phyloP scores from a whole-genome alignment of 2,329 filamentous ascomycete genomes.

The Diaporthe amygdali region DNA sequence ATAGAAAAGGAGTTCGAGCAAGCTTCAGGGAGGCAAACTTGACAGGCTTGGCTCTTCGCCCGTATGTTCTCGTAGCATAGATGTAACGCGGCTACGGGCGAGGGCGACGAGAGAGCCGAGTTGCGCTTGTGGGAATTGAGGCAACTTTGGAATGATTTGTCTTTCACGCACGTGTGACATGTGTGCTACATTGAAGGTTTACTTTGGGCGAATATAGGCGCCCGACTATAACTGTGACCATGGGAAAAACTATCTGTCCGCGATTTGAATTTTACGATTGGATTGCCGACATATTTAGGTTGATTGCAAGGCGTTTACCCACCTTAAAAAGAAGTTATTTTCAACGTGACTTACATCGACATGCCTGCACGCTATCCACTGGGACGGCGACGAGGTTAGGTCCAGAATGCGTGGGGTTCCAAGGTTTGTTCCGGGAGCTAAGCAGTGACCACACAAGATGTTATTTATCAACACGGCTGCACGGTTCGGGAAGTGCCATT shows the following conservation, averaged over 20 bases:
- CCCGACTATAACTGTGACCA: neutral
- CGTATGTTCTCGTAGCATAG: neutral
- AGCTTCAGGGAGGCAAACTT: neutral
- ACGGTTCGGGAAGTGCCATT: neutral
- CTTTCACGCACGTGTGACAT: neutral
- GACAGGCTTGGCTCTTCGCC: neutral
- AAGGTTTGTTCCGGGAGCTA: neutral
- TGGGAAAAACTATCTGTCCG: neutral
- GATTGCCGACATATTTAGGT: neutral
- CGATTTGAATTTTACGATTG: neutral
- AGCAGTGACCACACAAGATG: neutral
- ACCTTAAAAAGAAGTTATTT: neutral
- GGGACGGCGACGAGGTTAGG: neutral
- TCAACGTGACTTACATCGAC: neutral
- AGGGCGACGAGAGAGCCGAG: no score
- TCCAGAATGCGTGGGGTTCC: neutral
- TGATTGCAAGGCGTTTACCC: neutral
- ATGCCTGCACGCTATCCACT: neutral
- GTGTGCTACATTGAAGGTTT: neutral
- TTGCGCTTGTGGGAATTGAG: no score
- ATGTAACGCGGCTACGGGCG: neutral
- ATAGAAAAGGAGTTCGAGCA: neutral
- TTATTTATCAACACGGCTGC: neutral
- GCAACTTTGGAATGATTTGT: neutral
- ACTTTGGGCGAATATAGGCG: neutral